phyloP scores from a whole-genome alignment of 2,329 filamentous ascomycete species.

The Fusarium haematococcum region DNA sequence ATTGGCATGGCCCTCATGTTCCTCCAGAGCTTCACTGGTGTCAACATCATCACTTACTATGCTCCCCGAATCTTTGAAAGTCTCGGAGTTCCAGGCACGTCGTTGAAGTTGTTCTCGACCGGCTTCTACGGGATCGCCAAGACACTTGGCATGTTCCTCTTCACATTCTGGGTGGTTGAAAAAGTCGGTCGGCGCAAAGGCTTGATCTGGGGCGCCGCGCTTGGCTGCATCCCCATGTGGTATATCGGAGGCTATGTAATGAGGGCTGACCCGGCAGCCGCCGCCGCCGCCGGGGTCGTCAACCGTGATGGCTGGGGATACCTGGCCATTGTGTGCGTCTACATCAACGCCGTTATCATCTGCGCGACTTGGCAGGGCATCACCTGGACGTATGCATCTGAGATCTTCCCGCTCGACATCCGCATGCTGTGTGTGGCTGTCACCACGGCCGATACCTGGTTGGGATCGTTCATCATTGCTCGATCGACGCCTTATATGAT shows the following conservation, averaged over 20 bases:
- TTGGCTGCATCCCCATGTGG: slow-evolving; percentile 54
- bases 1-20: slow-evolving; percentile 66
- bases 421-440: slow-evolving; percentile 51
- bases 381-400: slow-evolving; percentile 59
- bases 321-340: slow-evolving; percentile 59
- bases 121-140: slow-evolving; percentile 56
- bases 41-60: slow-evolving; percentile 73
- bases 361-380: slow-evolving; percentile 57
- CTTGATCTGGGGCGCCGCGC: slow-evolving; percentile 54
- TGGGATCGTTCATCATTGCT: slow-evolving; percentile 55
- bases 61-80: slow-evolving; percentile 52
- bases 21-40: slow-evolving; percentile 53
- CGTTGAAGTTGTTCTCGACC: slow-evolving; percentile 51
- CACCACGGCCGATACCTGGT: slow-evolving; percentile 52
- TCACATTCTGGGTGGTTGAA: slow-evolving; percentile 60
- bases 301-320: slow-evolving; percentile 55
- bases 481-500: slow-evolving; percentile 57
- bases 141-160: slow-evolving; percentile 52
- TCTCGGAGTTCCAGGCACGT: slow-evolving; percentile 50
- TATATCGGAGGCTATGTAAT: slow-evolving; percentile 55
- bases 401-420: slow-evolving; percentile 59
- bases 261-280: slow-evolving; percentile 47
- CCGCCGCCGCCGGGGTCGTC: slow-evolving; percentile 60
- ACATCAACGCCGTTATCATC: slow-evolving; percentile 56
- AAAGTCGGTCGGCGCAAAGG: slow-evolving; percentile 60